These are phyloP conservation scores for Suillus subaureus DNA, from an alignment of 768 basidiomycete species.

Conservation along the genomic window DNA sequence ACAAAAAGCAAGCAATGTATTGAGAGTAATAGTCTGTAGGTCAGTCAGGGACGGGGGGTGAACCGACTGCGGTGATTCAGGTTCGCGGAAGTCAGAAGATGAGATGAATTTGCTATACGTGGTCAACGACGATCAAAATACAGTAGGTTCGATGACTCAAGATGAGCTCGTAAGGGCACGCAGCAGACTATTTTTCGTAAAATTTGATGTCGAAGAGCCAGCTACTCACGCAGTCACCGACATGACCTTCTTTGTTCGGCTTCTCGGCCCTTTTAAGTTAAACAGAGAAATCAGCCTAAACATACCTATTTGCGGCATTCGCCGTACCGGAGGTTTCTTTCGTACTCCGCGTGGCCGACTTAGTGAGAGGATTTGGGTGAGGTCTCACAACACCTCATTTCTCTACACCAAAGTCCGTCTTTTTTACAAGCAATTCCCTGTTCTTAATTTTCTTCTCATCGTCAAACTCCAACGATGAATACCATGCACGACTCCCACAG, in stretches of 20 bases:
- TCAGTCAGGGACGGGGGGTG: neutral
- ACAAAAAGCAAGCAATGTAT: neutral
- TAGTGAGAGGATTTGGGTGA: constrained; percentile 26
- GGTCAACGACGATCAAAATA: neutral
- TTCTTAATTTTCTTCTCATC: constrained; percentile 16
- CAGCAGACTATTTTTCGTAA: neutral
- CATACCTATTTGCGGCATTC: constrained; percentile 7
- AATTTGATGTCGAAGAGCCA: neutral
- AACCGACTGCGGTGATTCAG: neutral
- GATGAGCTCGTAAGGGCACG: neutral
- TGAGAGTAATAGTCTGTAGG: neutral
- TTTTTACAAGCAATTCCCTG: constrained; percentile 15
- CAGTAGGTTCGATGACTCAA: constrained; percentile 5
- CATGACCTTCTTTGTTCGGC: neutral
- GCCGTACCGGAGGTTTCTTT: constrained; percentile 10
- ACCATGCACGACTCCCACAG: constrained; percentile 47
- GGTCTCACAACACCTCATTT: constrained; percentile 33
- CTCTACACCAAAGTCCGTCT: constrained; percentile 25
- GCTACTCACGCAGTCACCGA: neutral
- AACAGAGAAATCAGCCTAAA: neutral
- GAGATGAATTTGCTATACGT: neutral
- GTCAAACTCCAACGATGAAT: constrained; percentile 36
- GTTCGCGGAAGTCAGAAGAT: constrained; percentile 1
- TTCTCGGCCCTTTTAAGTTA: constrained; percentile 2
- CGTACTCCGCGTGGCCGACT: constrained; percentile 31